Evolutionary conservation across 441 rosid species (phyloP).

Genomic region (Mallotus japonicus): DNA sequence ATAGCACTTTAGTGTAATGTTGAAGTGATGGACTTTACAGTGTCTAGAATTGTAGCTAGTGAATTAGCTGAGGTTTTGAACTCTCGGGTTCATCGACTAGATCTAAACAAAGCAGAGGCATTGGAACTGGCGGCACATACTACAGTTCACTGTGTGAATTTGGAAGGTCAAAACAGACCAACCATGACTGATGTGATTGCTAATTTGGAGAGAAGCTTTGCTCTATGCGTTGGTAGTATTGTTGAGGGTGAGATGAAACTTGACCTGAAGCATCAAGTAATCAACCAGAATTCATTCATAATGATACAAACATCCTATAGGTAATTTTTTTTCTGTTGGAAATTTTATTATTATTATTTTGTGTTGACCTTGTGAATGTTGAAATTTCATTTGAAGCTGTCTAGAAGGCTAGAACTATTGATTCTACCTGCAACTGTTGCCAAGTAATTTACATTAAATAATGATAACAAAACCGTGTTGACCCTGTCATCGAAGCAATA

Average conservation of each 20-base stretch:
- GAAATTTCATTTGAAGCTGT: no score
- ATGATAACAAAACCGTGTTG: no score
- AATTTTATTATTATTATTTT: no score
- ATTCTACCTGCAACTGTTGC: no score
- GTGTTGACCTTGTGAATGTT: no score
- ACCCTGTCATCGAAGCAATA: no score
- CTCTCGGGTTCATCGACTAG: slow-evolving; percentile 46
- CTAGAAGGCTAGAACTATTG: no score
- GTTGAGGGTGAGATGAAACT: no score
- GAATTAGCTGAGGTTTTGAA: slow-evolving; percentile 55
- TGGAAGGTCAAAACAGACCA: slow-evolving; percentile 73
- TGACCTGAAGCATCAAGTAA: slow-evolving; percentile 43
- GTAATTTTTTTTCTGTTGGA: slow-evolving; percentile 7
- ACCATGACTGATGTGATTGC: slow-evolving; percentile 57
- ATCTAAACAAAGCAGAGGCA: slow-evolving; percentile 28
- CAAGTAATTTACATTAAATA: no score
- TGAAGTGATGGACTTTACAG: slow-evolving; percentile 49
- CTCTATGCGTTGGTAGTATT: slow-evolving; percentile 42
- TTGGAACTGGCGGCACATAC: slow-evolving; percentile 74
- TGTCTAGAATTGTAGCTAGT: slow-evolving; percentile 38
- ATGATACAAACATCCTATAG: no score
- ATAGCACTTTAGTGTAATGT: no score
- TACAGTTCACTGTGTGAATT: slow-evolving; percentile 69
- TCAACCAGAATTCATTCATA: slow-evolving; percentile 35
- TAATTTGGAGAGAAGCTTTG: slow-evolving; percentile 71